Conservation (phyloP, 1,139 yeast species). For the Blastobotrys capitulatus region DNA sequence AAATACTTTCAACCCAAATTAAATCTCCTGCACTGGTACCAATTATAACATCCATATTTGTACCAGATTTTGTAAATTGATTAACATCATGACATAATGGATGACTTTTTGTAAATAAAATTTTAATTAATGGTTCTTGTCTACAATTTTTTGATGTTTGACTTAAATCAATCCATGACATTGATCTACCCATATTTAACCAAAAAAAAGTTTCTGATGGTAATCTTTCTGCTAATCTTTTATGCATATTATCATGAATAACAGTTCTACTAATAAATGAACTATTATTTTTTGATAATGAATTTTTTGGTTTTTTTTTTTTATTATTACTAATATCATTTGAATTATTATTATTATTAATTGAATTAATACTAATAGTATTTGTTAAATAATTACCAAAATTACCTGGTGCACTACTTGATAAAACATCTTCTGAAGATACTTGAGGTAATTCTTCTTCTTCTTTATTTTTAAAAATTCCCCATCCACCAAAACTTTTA, state of each 20-base stretch:
- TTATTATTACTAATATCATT: neutral
- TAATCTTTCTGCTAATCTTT: slow-evolving; percentile 29
- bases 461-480: slow-evolving; percentile 12
- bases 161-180: slow-evolving; percentile 34
- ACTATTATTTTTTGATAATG: slow-evolving; percentile 35
- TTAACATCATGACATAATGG: slow-evolving; percentile 40
- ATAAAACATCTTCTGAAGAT: neutral
- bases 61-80: slow-evolving; percentile 32
- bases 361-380: neutral
- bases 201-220: slow-evolving; percentile 27
- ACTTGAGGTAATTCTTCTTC: neutral
- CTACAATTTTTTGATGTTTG: slow-evolving; percentile 14
- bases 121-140: slow-evolving; percentile 37
- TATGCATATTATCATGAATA: slow-evolving; percentile 33
- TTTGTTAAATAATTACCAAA: slow-evolving; percentile 5
- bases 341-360: neutral
- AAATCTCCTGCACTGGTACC: slow-evolving; percentile 52
- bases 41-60: slow-evolving; percentile 42
- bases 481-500: slow-evolving; percentile 19
- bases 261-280: slow-evolving; percentile 37
- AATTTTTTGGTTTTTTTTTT: slow-evolving; percentile 26
- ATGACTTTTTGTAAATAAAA: slow-evolving; percentile 37
- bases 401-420: slow-evolving; percentile 7
- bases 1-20: slow-evolving; percentile 49
- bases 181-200: slow-evolving; percentile 35